These are phyloP conservation scores for Myxozyma sirexii DNA, from an alignment of 805 yeast species.

Conservation along the genomic window DNA sequence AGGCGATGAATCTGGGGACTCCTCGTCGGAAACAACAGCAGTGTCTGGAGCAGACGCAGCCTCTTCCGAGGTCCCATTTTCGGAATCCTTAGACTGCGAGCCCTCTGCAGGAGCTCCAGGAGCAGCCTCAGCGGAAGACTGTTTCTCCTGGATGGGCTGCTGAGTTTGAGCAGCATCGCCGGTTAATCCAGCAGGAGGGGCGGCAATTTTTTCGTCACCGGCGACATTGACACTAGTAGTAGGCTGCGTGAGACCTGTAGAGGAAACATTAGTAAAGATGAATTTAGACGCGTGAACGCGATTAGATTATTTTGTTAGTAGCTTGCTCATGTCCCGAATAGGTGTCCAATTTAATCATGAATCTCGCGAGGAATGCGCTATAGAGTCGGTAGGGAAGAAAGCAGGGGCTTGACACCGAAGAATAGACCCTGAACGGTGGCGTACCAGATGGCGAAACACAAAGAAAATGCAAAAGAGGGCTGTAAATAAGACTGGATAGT, in stretches of 20 bases:
- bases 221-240: background rate
- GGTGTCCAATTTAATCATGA: too few relatives aligned
- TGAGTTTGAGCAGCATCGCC: background rate
- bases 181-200: background rate
- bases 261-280: background rate
- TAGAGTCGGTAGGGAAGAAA: too few relatives aligned
- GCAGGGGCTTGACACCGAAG: too few relatives aligned
- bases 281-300: background rate
- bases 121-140: background rate
- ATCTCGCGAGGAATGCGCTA: too few relatives aligned
- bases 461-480: background rate
- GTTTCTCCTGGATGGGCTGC: background rate
- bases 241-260: background rate
- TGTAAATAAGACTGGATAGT: background rate
- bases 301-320: background rate
- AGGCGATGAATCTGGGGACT: conserved; percentile 5
- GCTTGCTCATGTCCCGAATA: background rate
- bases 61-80: conserved; percentile 6
- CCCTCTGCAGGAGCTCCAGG: background rate
- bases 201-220: background rate
- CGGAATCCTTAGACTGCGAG: background rate
- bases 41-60: conserved; percentile 10
- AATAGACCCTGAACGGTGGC: too few relatives aligned
- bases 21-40: background rate
- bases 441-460: background rate